A percentile compares a stretch with the other conserved stretches of the same genome.
Evolutionary conservation across 2,329 filamentous ascomycete genomes (phyloP).

Genomic region (Beauveria brongniartii): DNA sequence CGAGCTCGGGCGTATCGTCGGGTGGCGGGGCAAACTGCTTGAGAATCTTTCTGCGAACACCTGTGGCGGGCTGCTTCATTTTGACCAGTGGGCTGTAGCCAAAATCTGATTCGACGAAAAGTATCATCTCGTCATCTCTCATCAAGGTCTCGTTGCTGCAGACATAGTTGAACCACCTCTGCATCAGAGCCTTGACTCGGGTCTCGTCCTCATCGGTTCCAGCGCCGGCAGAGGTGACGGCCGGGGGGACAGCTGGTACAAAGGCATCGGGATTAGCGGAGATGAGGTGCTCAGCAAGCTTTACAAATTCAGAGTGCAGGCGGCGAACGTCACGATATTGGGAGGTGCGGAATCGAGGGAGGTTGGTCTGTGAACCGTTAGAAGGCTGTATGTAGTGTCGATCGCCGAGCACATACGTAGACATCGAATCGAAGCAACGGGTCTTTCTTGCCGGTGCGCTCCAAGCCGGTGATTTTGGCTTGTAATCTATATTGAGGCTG

Average conservation of each 20-base stretch:
- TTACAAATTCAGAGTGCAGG: constrained; percentile 90
- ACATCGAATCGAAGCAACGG: constrained; percentile 93
- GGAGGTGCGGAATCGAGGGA: constrained; percentile 95
- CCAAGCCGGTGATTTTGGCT: constrained; percentile 88
- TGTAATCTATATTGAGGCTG: constrained; percentile 76
- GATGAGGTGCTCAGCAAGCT: constrained; percentile 91
- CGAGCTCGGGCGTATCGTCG: constrained; percentile 91
- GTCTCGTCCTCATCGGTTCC: constrained; percentile 94
- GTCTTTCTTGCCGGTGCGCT: constrained; percentile 91
- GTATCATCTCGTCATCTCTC: constrained; percentile 91
- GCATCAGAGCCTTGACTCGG: constrained; percentile 80
- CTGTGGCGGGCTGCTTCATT: constrained; percentile 94
- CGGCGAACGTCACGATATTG: constrained; percentile 97
- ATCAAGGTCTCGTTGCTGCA: constrained; percentile 89
- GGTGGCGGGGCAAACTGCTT: constrained; percentile 98
- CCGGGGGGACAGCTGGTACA: constrained; percentile 88
- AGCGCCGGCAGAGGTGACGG: constrained; percentile 87
- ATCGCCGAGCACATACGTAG: constrained; percentile 54
- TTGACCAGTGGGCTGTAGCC: constrained; percentile 94
- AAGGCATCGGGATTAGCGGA: constrained; percentile 96
- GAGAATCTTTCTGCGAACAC: constrained; percentile 86
- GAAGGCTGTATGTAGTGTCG: not conserved
- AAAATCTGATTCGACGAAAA: constrained; percentile 99
- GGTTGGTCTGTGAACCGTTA: constrained; percentile 66
- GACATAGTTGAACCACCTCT: constrained; percentile 91